Percentiles rank a stretch among this genome's conserved stretches.
These are phyloP conservation scores for Pichia heedii DNA, from an alignment of 805 yeast genomes.

Conservation along the genomic window DNA sequence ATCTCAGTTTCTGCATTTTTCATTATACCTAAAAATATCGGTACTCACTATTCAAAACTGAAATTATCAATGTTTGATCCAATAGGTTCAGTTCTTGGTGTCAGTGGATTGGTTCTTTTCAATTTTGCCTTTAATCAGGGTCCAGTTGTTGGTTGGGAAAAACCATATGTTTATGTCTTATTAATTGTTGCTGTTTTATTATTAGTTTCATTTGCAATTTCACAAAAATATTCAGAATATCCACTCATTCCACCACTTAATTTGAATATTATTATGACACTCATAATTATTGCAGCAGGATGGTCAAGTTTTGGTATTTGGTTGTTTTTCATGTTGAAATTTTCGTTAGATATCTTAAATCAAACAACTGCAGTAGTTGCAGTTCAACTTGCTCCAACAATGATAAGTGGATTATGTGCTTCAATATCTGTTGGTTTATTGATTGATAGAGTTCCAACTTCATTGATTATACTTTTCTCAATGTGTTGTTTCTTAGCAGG, in stretches of 20 bases:
- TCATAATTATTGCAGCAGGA: conserved; percentile 47
- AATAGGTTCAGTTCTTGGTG: conserved; percentile 48
- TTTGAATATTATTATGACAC: conserved; percentile 36
- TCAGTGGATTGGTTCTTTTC: conserved; percentile 50
- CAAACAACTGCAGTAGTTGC: conserved; percentile 39
- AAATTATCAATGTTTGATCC: conserved; percentile 32
- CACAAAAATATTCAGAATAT: conserved; percentile 33
- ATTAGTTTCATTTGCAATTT: conserved; percentile 36
- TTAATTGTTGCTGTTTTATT: conserved; percentile 40
- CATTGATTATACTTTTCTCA: conserved; percentile 41
- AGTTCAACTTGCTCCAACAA: conserved; percentile 36
- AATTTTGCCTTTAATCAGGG: conserved; percentile 73
- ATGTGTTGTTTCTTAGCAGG: conserved; percentile 50
- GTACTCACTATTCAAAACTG: conserved; percentile 10
- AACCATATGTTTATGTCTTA: conserved; percentile 48
- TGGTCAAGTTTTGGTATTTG: conserved; percentile 77
- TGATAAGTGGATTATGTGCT: conserved; percentile 47
- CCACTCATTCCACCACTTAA: conserved; percentile 34
- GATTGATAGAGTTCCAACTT: conserved; percentile 39
- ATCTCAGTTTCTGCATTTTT: conserved; percentile 28
- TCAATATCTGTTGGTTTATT: conserved; percentile 42
- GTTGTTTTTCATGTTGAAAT: conserved; percentile 53
- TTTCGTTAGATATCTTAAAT: conserved; percentile 40
- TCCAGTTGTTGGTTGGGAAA: conserved; percentile 60
- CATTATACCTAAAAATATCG: conserved; percentile 30